Evolutionary conservation across 768 basidiomycete genomes (phyloP).

Genomic region (Psilocybe cubensis): DNA sequence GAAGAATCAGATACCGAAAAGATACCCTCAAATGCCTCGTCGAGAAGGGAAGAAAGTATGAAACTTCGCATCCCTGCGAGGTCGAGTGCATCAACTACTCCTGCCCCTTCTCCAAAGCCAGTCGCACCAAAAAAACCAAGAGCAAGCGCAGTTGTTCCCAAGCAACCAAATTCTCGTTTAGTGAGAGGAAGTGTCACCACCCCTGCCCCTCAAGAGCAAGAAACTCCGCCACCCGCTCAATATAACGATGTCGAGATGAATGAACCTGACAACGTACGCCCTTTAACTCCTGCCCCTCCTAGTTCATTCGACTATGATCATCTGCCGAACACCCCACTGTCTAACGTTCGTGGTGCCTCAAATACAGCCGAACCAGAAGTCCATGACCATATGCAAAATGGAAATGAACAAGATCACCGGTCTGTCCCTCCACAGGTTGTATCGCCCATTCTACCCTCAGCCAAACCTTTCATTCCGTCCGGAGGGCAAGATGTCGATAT

Average conservation of each 20-base stretch:
- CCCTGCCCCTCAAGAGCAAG: constrained; percentile 6
- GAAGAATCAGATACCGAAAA: constrained; percentile 26
- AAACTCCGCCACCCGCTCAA: constrained; percentile 8
- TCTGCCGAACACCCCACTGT: neutral
- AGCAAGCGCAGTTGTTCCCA: constrained; percentile 19
- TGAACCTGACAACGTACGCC: constrained; percentile 11
- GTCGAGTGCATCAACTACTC: constrained; percentile 25
- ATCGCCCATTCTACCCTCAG: neutral
- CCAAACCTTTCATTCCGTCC: neutral
- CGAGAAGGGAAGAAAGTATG: constrained; percentile 35
- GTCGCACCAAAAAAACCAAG: constrained; percentile 27
- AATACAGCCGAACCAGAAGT: neutral
- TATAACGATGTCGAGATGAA: constrained; percentile 20
- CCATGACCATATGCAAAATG: constrained; percentile 4
- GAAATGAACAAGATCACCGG: neutral
- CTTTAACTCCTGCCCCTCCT: constrained; percentile 4
- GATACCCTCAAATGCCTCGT: constrained; percentile 1
- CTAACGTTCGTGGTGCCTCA: neutral
- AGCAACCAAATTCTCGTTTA: constrained; percentile 16
- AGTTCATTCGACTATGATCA: neutral
- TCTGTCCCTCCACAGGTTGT: neutral
- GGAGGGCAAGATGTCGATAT: constrained; percentile 6
- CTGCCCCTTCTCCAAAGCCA: constrained; percentile 25
- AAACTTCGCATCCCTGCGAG: constrained; percentile 35
- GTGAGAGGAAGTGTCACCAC: constrained; percentile 1